phyloP scores from a whole-genome alignment of 805 yeast species.

The Kluyveromyces starmeri region DNA sequence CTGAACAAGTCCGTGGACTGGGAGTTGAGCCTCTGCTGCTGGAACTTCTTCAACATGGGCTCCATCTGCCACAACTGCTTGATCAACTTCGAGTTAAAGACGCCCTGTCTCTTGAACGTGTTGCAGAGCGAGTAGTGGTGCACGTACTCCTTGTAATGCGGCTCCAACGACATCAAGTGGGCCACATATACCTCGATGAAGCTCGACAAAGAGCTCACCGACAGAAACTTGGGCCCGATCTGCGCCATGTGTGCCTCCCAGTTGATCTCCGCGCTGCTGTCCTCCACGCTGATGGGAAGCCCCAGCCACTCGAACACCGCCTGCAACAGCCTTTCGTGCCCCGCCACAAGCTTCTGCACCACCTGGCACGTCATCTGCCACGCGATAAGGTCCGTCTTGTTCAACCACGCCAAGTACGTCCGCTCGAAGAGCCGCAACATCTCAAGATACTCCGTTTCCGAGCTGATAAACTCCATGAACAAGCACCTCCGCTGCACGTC shows the following conservation, averaged over 20 bases:
- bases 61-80: conserved; percentile 4
- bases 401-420: conserved; percentile 3
- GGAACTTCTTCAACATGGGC: conserved; percentile 5
- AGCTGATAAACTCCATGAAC: conserved; percentile 5
- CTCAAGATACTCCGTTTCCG: conserved; percentile 4
- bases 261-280: background rate
- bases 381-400: conserved; percentile 2
- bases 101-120: conserved; percentile 3
- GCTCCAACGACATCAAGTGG: conserved; percentile 1
- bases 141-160: conserved; percentile 3
- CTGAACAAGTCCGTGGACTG: conserved; percentile 4
- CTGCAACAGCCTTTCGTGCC: background rate
- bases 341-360: conserved; percentile 1
- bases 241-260: background rate
- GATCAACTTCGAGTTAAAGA: background rate
- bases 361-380: conserved; percentile 4
- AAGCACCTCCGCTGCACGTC: background rate
- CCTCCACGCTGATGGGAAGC: background rate
- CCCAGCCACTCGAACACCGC: conserved; percentile 2
- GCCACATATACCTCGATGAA: conserved; percentile 1
- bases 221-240: conserved; percentile 3
- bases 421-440: conserved; percentile 2
- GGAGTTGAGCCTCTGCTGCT: conserved; percentile 5
- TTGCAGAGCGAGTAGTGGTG: conserved; percentile 5
- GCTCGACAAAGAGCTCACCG: conserved; percentile 1